Percentiles rank a stretch among this genome's conserved stretches.
Conservation (phyloP, 2,329 filamentous ascomycete genomes). For the Tolypocladium nubicola region DNA sequence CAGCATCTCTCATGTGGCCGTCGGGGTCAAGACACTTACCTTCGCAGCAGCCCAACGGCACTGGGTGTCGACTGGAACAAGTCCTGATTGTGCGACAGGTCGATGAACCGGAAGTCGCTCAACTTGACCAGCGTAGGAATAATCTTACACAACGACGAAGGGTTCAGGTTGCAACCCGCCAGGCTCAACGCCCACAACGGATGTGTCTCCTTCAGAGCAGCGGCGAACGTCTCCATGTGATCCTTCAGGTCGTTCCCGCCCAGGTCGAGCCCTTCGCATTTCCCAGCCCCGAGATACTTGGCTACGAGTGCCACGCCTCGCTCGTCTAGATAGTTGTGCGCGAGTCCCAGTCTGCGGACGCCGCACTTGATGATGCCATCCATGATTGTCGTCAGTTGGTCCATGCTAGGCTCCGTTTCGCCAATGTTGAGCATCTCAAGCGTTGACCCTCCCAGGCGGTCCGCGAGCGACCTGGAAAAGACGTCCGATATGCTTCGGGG, state of each 20-base stretch:
- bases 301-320: conserved; percentile 67
- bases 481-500: conserved; percentile 40
- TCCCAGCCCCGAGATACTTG: conserved; percentile 62
- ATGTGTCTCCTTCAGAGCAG: conserved; percentile 39
- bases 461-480: conserved; percentile 63
- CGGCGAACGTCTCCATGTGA: conserved; percentile 41
- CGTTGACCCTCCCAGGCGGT: conserved; percentile 63
- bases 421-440: conserved; percentile 78
- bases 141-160: conserved; percentile 61
- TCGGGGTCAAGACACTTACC: conserved; percentile 32
- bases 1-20: not conserved
- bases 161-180: conserved; percentile 72
- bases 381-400: conserved; percentile 66
- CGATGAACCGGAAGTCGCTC: conserved; percentile 72
- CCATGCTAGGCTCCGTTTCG: conserved; percentile 62
- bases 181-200: conserved; percentile 74
- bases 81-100: conserved; percentile 79
- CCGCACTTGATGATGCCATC: conserved; percentile 73
- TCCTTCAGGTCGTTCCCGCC: conserved; percentile 68
- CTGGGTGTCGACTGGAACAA: conserved; percentile 68
- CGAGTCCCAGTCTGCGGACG: conserved; percentile 68
- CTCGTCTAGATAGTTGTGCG: conserved; percentile 66
- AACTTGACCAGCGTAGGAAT: conserved; percentile 64
- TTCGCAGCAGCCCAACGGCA: conserved; percentile 63
- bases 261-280: conserved; percentile 81